phyloP scores from a whole-genome alignment of 1,284 basidiomycete genomes.

The Peniophora sp. region DNA sequence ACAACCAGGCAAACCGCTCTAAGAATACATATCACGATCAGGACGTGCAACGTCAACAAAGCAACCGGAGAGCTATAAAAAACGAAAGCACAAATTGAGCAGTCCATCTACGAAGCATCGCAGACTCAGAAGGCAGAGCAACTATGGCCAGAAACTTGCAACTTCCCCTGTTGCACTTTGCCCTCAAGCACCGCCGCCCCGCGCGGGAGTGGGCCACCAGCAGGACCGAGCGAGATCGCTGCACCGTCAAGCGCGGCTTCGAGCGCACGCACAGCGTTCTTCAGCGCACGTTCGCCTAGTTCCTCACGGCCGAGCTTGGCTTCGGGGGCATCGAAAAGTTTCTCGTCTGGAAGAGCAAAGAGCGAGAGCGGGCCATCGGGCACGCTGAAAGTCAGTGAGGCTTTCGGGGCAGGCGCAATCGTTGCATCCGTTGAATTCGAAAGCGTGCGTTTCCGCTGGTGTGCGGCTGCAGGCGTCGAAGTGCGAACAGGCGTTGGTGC shows the following conservation, averaged over 20 bases:
- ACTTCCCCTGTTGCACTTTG: background rate
- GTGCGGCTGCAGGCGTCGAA: background rate
- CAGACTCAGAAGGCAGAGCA: background rate
- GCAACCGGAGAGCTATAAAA: too few relatives aligned
- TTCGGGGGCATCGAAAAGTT: background rate
- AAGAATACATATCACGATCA: background rate
- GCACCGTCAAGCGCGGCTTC: background rate
- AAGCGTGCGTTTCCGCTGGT: background rate
- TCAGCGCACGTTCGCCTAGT: background rate
- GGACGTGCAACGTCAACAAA: background rate
- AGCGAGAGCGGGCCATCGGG: constrained; percentile 8
- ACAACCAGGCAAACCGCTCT: background rate
- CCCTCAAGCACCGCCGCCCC: background rate
- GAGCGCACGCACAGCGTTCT: background rate
- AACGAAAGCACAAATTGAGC: too few relatives aligned
- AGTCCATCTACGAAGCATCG: too few relatives aligned
- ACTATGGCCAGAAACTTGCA: background rate
- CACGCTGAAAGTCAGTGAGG: constrained; percentile 6
- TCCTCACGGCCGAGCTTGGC: background rate
- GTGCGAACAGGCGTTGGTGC: too few relatives aligned
- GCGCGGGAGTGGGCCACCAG: background rate
- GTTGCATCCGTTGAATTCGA: background rate
- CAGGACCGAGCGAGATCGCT: background rate
- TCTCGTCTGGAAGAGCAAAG: background rate
- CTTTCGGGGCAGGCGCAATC: background rate